phyloP scores from a whole-genome alignment of 2,329 filamentous ascomycete species.

The Westerdykella aurantiaca region DNA sequence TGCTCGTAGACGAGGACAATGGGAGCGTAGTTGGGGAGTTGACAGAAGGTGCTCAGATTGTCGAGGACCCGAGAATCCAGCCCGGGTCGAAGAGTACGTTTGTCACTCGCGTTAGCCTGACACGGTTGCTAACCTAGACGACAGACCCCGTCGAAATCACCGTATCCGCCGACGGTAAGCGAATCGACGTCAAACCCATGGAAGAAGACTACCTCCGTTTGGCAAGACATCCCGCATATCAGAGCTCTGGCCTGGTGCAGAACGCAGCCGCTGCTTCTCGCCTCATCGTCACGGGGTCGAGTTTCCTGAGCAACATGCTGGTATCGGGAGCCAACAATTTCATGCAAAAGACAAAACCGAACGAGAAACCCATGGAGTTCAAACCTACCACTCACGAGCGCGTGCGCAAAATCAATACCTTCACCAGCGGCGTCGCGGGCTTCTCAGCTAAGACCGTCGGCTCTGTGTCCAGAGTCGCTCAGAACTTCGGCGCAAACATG shows the following conservation, averaged over 20 bases:
- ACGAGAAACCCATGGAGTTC: conserved; percentile 78
- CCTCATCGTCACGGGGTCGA: conserved; percentile 82
- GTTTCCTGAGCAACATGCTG: conserved; percentile 71
- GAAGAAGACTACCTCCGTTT: conserved; percentile 67
- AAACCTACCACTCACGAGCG: conserved; percentile 75
- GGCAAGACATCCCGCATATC: conserved; percentile 84
- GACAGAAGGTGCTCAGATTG: conserved; percentile 70
- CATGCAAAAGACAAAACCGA: conserved; percentile 71
- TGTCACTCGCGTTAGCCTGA: conserved; percentile 1
- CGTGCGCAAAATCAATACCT: conserved; percentile 82
- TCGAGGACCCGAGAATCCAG: conserved; percentile 69
- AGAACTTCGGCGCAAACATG: conserved; percentile 78
- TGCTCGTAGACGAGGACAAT: conserved; percentile 91
- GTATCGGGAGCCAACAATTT: conserved; percentile 74
- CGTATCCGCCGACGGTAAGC: conserved; percentile 63
- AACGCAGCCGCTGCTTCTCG: conserved; percentile 84
- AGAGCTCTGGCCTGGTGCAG: conserved; percentile 77
- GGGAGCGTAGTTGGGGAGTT: conserved; percentile 92
- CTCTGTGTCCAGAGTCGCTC: conserved; percentile 73
- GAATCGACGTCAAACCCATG: conserved; percentile 62
- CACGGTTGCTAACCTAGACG: conserved; percentile 17
- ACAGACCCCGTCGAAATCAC: conserved; percentile 74
- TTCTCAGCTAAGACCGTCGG: conserved; percentile 83
- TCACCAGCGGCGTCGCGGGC: conserved; percentile 72
- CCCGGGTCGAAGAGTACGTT: conserved; percentile 82